Base-by-base conservation (phyloP, 352 stramenopile species). In the Phytophthora quininea region DNA sequence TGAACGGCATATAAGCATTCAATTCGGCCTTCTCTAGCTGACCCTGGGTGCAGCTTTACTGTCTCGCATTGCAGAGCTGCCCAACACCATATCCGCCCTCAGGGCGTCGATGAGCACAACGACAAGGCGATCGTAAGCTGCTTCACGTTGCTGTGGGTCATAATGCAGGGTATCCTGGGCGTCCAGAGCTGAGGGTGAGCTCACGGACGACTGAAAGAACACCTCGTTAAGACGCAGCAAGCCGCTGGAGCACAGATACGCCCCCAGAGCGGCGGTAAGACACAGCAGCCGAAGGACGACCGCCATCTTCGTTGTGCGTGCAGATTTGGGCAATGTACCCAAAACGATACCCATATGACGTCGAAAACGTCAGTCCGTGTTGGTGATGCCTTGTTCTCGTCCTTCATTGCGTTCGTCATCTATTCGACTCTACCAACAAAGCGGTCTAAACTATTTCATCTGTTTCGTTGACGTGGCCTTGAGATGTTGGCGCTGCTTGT, bases 101-200 rank as follows among this genome's bases (percentile, higher is more conserved):
- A 97, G 51, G 0, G 90, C 90, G 60, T 97, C 90, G 61, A 97
- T 90, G 8, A 97, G 77, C 48, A 97, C 88, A 61, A 97, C 63
- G 24, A 97, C 85, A 7, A 97, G 67, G 10, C 90, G 82, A 55
- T 93, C 90, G 51, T 92, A 97, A 7, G 56, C 54, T 29, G 19
- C 62, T 52, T 69, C 42, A 4, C 50, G 24, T 30, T 68, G n/a
- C 6, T 66, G 47, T 35, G 47, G 63, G 19, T 14, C 48, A 4
- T 61, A 33, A 6, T 27, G 11, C 12, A 33, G 50, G n/a, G 38
- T 4, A 7, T 57, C 62, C 4, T 67, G 53, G 11, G 3, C 12
- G 47, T 67, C 27, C 42, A 49, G 61, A 19, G 51, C 33, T 1
- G 67, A n/a, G 8, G 51, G 48, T 12, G 45, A 37, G n/a, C 48